A percentile compares a stretch with the other conserved stretches of the same genome.
These are phyloP conservation scores for Lomentospora prolificans DNA, from an alignment of 2,329 filamentous ascomycete genomes.

Conservation along the genomic window DNA sequence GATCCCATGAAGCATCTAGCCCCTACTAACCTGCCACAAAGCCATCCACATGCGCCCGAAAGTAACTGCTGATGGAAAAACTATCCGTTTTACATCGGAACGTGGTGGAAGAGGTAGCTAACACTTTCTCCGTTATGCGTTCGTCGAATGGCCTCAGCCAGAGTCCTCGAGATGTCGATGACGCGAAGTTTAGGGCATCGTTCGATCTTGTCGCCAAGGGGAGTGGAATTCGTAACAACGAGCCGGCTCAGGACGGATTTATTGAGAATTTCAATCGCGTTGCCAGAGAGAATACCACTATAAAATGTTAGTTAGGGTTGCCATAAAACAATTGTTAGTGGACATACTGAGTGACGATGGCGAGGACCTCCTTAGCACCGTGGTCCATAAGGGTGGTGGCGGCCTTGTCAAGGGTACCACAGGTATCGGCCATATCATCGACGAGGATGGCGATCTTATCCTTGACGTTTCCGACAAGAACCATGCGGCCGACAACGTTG, in stretches of 20 bases:
- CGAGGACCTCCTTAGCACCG: conserved; percentile 78
- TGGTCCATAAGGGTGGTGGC: conserved; percentile 81
- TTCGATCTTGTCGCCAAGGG: conserved; percentile 61
- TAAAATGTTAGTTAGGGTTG: not conserved
- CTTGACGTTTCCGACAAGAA: conserved; percentile 82
- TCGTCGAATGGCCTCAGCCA: conserved; percentile 59
- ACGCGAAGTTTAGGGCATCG: conserved; percentile 73
- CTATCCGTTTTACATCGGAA: conserved; percentile 5
- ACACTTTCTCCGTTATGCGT: conserved; percentile 51
- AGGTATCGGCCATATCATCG: conserved; percentile 97
- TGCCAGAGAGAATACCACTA: conserved; percentile 70
- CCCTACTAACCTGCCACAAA: not conserved
- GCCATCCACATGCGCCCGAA: not conserved
- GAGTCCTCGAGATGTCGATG: conserved; percentile 82
- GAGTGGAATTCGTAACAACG: conserved; percentile 73
- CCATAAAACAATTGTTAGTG: not conserved
- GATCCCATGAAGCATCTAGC: not conserved
- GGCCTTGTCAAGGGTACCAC: conserved; percentile 66
- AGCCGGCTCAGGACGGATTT: conserved; percentile 65
- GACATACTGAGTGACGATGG: conserved; percentile 72
- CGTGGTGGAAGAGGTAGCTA: conserved; percentile 9
- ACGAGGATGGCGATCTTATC: conserved; percentile 92
- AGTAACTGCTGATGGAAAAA: not conserved
- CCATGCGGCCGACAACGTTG: conserved; percentile 88
- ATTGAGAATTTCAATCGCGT: conserved; percentile 80